Conservation (phyloP, 257 asterid species). For the Asclepias syriaca region DNA sequence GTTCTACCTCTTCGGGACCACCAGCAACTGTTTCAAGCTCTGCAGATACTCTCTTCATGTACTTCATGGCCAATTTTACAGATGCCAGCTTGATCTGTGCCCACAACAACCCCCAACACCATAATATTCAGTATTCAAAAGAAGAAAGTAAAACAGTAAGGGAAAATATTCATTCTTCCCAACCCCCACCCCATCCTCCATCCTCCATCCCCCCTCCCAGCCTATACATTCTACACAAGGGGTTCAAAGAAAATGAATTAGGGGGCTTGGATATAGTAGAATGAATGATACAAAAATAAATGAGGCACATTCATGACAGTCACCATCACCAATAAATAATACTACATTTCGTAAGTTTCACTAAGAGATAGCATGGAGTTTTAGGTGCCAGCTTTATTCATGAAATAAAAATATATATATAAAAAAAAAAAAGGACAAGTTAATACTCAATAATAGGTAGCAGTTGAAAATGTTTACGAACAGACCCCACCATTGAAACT, state of each 20-base stretch:
- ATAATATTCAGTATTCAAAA: background rate
- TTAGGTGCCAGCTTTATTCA: background rate
- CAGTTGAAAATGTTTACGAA: background rate
- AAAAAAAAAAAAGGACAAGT: background rate
- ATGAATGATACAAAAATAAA: too few species aligned
- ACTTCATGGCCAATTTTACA: conserved; percentile 91
- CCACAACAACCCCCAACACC: background rate
- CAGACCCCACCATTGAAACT: background rate
- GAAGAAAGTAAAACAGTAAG: background rate
- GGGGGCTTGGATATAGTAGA: too few species aligned
- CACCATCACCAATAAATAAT: background rate
- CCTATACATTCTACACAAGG: too few species aligned
- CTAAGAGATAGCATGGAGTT: background rate
- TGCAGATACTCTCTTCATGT: conserved; percentile 87
- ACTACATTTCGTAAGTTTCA: background rate
- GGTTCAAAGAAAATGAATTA: background rate
- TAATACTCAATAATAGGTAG: background rate
- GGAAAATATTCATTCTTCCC: background rate
- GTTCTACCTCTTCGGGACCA: conserved; percentile 96
- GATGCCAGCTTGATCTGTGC: conserved; percentile 92
- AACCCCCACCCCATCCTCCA: background rate
- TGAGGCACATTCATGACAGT: too few species aligned
- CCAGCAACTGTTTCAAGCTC: conserved; percentile 71
- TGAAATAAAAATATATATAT: background rate
- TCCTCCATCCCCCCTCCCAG: background rate